These are phyloP conservation scores for Podila epigama DNA, from an alignment of 192 early-diverging fungal species.

Conservation along the genomic window DNA sequence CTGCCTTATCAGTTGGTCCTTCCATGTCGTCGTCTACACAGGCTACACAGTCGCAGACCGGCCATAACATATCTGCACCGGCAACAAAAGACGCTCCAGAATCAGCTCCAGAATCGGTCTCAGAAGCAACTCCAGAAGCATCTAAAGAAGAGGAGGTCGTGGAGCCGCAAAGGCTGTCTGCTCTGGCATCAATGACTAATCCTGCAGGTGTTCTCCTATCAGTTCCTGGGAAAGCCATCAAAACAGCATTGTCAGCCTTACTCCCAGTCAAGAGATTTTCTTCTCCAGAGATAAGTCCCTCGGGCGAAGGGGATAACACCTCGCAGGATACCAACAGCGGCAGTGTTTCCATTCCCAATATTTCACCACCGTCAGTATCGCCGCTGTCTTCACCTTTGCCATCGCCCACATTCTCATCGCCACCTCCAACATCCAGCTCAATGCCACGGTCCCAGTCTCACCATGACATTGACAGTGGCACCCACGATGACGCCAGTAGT, in stretches of 20 bases:
- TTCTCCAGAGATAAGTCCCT: too few species aligned
- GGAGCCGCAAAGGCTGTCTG: neutral
- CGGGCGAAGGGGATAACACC: too few species aligned
- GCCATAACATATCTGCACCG: too few species aligned
- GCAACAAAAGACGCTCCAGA: too few species aligned
- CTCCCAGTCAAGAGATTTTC: slow-evolving; percentile 13
- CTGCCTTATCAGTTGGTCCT: too few species aligned
- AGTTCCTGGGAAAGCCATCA: slow-evolving; percentile 20
- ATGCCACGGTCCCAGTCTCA: neutral
- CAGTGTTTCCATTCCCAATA: neutral
- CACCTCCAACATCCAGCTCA: neutral
- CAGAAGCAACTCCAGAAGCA: too few species aligned
- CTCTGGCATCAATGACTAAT: neutral
- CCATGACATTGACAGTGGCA: neutral
- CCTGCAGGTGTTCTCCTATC: slow-evolving; percentile 7
- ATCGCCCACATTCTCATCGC: neutral
- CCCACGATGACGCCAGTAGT: neutral
- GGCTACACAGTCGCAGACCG: too few species aligned
- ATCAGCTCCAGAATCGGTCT: too few species aligned
- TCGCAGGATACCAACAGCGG: neutral
- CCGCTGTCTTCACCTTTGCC: neutral
- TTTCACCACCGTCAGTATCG: neutral
- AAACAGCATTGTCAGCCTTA: slow-evolving; percentile 19
- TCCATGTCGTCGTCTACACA: too few species aligned
- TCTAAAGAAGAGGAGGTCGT: too few species aligned